phyloP scores from a whole-genome alignment of 164 flowering plant species.

The Hamamelis virginiana region DNA sequence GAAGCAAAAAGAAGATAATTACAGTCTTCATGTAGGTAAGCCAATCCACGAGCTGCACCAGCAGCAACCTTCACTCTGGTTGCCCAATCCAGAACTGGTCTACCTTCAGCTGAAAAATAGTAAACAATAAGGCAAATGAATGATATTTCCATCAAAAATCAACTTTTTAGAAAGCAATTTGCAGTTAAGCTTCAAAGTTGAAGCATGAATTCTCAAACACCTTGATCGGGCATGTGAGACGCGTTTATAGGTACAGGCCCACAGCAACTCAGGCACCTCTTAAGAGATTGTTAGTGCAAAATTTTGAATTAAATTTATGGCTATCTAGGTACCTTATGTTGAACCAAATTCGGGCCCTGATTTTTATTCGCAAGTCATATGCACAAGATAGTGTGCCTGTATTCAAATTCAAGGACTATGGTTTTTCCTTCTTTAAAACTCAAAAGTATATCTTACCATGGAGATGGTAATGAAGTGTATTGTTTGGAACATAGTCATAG shows the following conservation, averaged over 20 bases:
- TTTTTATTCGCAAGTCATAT: neutral
- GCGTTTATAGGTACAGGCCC: neutral
- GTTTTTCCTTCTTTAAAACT: neutral
- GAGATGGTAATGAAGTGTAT: conserved; percentile 57
- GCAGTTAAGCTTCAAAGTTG: neutral
- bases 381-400: neutral
- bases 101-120: conserved; percentile 33
- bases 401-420: neutral
- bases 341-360: too few species aligned
- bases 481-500: conserved; percentile 53
- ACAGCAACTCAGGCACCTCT: neutral
- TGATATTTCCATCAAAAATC: neutral
- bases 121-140: neutral
- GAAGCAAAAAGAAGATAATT: conserved; percentile 16
- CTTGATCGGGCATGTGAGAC: neutral
- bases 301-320: neutral
- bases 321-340: neutral
- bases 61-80: conserved; percentile 59
- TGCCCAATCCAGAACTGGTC: conserved; percentile 57
- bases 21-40: conserved; percentile 75
- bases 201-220: neutral
- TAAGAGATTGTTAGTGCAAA: neutral
- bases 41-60: conserved; percentile 72
- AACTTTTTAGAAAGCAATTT: neutral
- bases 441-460: conserved; percentile 40